Conservation (phyloP, 2,329 filamentous ascomycete species). For the Harringtonia lauricola region DNA sequence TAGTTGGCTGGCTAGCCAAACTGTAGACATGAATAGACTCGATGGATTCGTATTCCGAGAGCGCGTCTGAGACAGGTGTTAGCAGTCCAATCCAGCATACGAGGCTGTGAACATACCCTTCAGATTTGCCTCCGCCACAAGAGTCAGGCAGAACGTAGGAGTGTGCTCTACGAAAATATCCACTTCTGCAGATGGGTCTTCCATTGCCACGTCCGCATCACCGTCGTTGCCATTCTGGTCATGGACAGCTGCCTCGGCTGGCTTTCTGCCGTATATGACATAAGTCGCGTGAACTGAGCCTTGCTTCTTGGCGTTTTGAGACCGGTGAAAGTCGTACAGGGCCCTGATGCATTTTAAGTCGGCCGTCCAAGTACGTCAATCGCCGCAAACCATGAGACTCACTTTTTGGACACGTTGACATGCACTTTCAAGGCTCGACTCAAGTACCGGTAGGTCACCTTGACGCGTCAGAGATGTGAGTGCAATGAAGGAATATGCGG, state of each 20-base stretch:
- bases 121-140: constrained; percentile 64
- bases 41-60: constrained; percentile 60
- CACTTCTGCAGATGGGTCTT: constrained; percentile 50
- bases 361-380: no score
- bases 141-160: constrained; percentile 46
- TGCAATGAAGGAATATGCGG: no score
- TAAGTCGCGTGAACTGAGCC: constrained; percentile 86
- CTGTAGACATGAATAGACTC: constrained; percentile 82
- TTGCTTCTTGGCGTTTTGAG: constrained; percentile 64
- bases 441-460: constrained; percentile 82
- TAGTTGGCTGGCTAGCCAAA: constrained; percentile 57
- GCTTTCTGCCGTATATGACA: constrained; percentile 62
- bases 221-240: constrained; percentile 15
- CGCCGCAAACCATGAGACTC: no score
- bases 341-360: constrained; percentile 46
- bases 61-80: constrained; percentile 38
- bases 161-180: constrained; percentile 38
- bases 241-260: constrained; percentile 18
- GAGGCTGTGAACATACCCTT: constrained; percentile 36
- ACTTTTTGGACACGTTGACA: constrained; percentile 85
- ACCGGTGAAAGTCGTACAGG: constrained; percentile 74
- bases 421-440: constrained; percentile 77
- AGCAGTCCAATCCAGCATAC: background rate
- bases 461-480: constrained; percentile 3
- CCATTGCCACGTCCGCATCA: constrained; percentile 59